Percentiles rank a stretch among this genome's conserved stretches.
These are phyloP conservation scores for Rugonectria rugulosa DNA, from an alignment of 2,329 filamentous ascomycete genomes.

Conservation along the genomic window DNA sequence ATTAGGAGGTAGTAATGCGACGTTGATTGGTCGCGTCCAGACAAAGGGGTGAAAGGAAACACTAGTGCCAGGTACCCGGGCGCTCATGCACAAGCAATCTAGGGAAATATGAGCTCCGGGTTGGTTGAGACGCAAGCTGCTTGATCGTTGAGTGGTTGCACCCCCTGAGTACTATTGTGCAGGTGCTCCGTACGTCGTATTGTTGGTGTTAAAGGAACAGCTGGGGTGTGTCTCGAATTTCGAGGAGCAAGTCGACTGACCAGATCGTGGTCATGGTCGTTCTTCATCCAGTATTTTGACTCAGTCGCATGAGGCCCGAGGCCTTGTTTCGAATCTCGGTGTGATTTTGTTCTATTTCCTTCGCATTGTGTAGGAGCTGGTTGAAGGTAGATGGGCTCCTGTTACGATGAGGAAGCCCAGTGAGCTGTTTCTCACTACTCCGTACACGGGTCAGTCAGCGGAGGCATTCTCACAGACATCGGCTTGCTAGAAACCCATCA, in stretches of 20 bases:
- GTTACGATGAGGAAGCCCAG: background rate
- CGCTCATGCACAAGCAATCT: slow-evolving; percentile 22
- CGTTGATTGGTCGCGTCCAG: slow-evolving; percentile 18
- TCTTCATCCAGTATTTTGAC: background rate
- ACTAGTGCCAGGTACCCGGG: slow-evolving; percentile 35
- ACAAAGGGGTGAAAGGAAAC: slow-evolving; percentile 21
- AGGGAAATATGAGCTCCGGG: slow-evolving; percentile 1
- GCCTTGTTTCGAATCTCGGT: slow-evolving; percentile 16
- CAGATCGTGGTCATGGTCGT: background rate
- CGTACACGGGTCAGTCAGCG: background rate
- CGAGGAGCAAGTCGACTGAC: slow-evolving; percentile 2
- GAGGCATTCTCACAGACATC: background rate
- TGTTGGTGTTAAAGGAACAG: background rate
- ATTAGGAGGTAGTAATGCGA: background rate
- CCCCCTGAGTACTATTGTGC: slow-evolving; percentile 17
- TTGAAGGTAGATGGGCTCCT: background rate
- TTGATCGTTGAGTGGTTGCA: slow-evolving; percentile 15
- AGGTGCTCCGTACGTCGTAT: no score
- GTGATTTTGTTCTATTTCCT: slow-evolving; percentile 9
- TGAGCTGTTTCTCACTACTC: background rate
- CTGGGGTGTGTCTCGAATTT: background rate
- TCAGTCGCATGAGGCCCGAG: slow-evolving; percentile 3
- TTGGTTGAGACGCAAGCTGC: background rate
- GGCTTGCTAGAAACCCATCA: background rate
- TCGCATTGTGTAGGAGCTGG: slow-evolving; percentile 4